phyloP scores from a whole-genome alignment of 208 protist genomes.

The Leishmania arabica region DNA sequence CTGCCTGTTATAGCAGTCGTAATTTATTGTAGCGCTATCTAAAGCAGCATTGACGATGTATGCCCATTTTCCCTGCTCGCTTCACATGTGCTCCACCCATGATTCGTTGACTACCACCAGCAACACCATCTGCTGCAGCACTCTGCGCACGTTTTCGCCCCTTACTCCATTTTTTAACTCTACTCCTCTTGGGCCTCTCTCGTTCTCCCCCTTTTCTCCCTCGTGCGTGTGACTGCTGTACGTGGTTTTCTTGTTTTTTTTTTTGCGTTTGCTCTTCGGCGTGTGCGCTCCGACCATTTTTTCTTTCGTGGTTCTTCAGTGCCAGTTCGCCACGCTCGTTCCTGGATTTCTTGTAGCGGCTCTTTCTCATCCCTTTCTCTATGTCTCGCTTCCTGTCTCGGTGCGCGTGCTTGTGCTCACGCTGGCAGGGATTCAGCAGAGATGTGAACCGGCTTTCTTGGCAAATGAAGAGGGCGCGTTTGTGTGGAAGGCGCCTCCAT shows the following conservation, averaged over 20 bases:
- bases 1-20: neutral
- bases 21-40: neutral
- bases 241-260: neutral
- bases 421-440: too few relatives aligned
- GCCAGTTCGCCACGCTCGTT: neutral
- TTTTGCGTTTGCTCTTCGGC: neutral
- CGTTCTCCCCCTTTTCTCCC: neutral
- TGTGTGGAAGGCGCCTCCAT: too few relatives aligned
- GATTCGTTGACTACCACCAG: neutral
- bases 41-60: neutral
- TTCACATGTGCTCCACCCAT: neutral
- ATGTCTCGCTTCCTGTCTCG: neutral
- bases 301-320: neutral
- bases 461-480: too few relatives aligned
- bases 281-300: neutral
- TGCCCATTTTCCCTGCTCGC: neutral
- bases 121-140: neutral
- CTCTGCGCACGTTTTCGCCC: neutral
- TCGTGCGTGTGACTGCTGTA: neutral
- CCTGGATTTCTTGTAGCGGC: neutral
- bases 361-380: neutral
- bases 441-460: too few relatives aligned
- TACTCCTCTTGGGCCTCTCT: neutral
- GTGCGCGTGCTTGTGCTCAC: neutral
- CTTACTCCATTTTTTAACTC: neutral